phyloP scores from a whole-genome alignment of 208 protist genomes.

The Perkinsela sp. region DNA sequence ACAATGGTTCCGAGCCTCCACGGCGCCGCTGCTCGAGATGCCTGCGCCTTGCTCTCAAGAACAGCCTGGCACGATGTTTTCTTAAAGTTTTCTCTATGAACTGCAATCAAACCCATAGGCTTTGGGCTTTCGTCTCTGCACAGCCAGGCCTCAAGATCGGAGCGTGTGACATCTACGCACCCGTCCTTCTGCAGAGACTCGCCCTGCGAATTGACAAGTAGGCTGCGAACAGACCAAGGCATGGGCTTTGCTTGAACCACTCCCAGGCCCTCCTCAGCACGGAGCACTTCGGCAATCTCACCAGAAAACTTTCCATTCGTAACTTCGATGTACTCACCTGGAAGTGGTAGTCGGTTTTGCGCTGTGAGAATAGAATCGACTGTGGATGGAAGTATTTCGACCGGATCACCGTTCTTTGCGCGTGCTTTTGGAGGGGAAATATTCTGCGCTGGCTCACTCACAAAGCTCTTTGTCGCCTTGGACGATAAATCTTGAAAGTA shows the following conservation, averaged over 20 bases:
- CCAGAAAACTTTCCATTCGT: not conserved
- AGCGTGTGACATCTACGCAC: not conserved
- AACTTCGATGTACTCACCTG: not conserved
- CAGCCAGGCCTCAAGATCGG: not conserved
- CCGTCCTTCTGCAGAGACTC: not conserved
- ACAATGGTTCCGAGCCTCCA: not conserved
- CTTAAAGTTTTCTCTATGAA: not conserved
- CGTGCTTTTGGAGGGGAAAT: not conserved
- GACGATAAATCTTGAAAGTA: not conserved
- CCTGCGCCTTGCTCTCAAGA: not conserved
- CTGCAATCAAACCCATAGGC: not conserved
- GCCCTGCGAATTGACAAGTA: not conserved
- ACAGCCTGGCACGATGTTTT: not conserved
- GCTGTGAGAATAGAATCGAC: not conserved
- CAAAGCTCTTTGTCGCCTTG: not conserved
- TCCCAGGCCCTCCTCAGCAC: not conserved
- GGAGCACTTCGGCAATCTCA: not conserved
- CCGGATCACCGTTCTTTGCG: not conserved
- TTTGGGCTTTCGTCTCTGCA: not conserved
- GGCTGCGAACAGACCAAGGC: not conserved
- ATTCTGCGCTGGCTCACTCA: not conserved
- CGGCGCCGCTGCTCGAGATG: not conserved
- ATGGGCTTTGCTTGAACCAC: not conserved
- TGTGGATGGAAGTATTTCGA: not conserved
- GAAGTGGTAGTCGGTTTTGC: too few relatives aligned